Evolutionary conservation across 345 rosid species (phyloP), one percentile per base, ranked within the genome.

Genomic region (Acer saccharum): DNA sequence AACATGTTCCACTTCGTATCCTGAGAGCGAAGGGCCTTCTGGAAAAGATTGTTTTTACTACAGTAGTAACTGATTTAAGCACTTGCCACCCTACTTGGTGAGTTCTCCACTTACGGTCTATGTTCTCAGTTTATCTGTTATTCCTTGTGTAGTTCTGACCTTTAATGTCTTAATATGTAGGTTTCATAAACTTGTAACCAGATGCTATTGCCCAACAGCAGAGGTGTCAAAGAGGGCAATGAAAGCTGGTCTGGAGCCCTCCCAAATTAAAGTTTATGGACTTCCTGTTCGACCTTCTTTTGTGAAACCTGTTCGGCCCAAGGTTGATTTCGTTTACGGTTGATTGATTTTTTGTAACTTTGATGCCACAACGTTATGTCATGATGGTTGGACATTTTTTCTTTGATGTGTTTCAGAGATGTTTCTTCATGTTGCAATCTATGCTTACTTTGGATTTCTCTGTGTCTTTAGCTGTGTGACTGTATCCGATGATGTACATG

Each of bases 51-150:
- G 97, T 91, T 66, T 97, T 97, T 81, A 93, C 99, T 21, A 97
- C 99, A 0, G 98, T 94, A 69, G 78, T 97, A 75, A 97, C 99
- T 29, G 99, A 97, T 82, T 87, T 97, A 79, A 90, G 98, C 86
- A 94, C 99, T 74, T 97, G 98, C 78, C 99, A 97, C 86, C 99
- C 99, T 13, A 97, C 99, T 72, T 94, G 99, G 98, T 96, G 79
- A 50, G 87, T 83, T 78, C 43, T 57, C 43, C 64, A 17, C 32
- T 27, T 41, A 12, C n/a, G 9, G 58, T 50, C 27, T 55, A 16
- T 69, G 39, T 17, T 81, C 71, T 68, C 52, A 4, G 43, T 35
- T 67, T 18, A 32, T 68, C 27, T 43, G 57, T 27, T 69, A n/a
- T 76, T 77, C 54, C 55, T 60, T 29, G 12, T 35, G 32, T 76